Evolutionary conservation across 2,329 filamentous ascomycete genomes (phyloP).

Genomic region (Fusarium pseudonygamai): DNA sequence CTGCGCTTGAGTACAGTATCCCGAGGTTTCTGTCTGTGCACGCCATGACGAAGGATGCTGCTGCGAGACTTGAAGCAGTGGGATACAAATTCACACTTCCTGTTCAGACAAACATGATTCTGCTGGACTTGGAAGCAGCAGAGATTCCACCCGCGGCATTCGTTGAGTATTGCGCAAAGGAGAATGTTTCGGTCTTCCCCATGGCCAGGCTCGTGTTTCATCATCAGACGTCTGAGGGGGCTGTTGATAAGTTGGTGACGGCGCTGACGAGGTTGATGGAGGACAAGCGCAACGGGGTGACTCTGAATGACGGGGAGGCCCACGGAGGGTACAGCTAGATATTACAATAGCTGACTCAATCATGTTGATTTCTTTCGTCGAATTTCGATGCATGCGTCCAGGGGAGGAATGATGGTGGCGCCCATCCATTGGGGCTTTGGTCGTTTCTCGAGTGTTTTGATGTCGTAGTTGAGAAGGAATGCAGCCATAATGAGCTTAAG

Average conservation of each 20-base stretch:
- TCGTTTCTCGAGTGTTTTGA: slow-evolving; percentile 52
- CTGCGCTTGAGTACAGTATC: slow-evolving; percentile 60
- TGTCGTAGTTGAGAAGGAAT: slow-evolving; percentile 62
- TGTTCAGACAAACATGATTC: slow-evolving; percentile 43
- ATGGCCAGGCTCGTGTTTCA: slow-evolving; percentile 34
- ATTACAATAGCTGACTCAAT: neutral
- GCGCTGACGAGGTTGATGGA: slow-evolving; percentile 25
- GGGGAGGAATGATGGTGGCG: slow-evolving; percentile 49
- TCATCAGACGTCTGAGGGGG: slow-evolving; percentile 31
- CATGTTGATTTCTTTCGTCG: slow-evolving; percentile 18
- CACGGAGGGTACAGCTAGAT: slow-evolving; percentile 23
- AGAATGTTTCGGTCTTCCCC: slow-evolving; percentile 20
- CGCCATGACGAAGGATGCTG: slow-evolving; percentile 28
- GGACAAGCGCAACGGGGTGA: slow-evolving; percentile 10
- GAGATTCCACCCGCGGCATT: slow-evolving; percentile 35
- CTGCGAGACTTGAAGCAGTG: slow-evolving; percentile 2
- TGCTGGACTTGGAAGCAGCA: slow-evolving; percentile 34
- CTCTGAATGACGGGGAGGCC: slow-evolving; percentile 5
- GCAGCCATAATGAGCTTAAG: slow-evolving; percentile 64
- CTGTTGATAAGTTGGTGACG: slow-evolving; percentile 13
- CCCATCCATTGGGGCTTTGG: slow-evolving; percentile 57
- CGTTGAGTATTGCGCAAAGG: slow-evolving; percentile 27
- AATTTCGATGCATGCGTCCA: slow-evolving; percentile 43
- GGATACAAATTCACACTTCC: slow-evolving; percentile 40
- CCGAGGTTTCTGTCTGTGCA: slow-evolving; percentile 37